Conservation (phyloP, 805 yeast species). For the Nematodospora valgi region DNA sequence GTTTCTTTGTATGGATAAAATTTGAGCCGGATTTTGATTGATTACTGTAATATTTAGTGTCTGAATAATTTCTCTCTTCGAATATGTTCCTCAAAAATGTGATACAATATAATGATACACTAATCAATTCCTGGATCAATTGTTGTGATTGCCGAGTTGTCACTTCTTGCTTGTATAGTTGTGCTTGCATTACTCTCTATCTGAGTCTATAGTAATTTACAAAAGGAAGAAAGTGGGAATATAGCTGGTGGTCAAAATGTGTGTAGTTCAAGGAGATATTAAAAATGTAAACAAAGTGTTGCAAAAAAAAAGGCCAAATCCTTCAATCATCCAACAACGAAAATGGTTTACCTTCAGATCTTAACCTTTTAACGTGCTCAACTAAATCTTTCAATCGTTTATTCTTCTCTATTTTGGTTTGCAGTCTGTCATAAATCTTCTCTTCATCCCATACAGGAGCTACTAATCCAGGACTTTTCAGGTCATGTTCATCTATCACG, state of each 20-base stretch:
- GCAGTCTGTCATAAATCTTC: conserved; percentile 3
- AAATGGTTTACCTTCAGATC: conserved; percentile 9
- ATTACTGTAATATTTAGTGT: conserved; percentile 42
- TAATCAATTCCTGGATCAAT: conserved; percentile 45
- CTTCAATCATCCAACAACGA: conserved; percentile 1
- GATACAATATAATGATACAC: conserved; percentile 55
- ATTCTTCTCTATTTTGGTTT: conserved; percentile 6
- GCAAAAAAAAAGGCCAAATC: conserved; percentile 6
- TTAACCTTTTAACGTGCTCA: conserved; percentile 10
- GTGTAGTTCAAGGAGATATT: neutral
- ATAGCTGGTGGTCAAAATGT: too few species aligned
- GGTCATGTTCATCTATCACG: conserved; percentile 10
- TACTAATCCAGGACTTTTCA: conserved; percentile 6
- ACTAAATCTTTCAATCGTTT: conserved; percentile 7
- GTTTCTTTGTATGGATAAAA: conserved; percentile 42
- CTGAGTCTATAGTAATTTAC: neutral
- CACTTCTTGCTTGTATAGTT: conserved; percentile 2
- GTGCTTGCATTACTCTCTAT: conserved; percentile 1
- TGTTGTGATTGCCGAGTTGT: conserved; percentile 6
- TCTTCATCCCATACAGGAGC: conserved; percentile 10
- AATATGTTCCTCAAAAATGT: conserved; percentile 56
- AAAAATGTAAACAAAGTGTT: conserved; percentile 1
- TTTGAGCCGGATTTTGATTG: conserved; percentile 2
- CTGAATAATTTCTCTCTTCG: conserved; percentile 51
- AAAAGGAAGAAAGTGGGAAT: neutral